These are phyloP conservation scores for Aspergillus costaricaensis DNA, from an alignment of 2,329 filamentous ascomycete species.

Conservation along the genomic window DNA sequence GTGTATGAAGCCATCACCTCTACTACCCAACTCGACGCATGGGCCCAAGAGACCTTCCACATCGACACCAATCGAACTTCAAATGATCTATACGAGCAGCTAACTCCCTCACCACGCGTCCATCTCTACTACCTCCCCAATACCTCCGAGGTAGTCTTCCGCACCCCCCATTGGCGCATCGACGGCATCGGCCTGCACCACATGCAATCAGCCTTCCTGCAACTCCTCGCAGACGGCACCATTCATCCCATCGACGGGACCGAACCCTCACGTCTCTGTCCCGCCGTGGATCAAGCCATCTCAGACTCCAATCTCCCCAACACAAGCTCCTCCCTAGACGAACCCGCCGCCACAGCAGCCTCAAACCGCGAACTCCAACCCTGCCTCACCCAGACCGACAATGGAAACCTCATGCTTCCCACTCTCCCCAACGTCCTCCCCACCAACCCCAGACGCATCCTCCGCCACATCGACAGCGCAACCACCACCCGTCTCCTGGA, in stretches of 20 bases:
- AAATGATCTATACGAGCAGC: neutral
- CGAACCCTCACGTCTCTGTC: neutral
- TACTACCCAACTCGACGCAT: neutral
- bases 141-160: neutral
- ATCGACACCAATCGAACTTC: neutral
- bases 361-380: neutral
- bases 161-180: neutral
- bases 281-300: constrained; percentile 29
- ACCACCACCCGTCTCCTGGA: neutral
- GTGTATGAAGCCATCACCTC: neutral
- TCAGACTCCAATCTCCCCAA: constrained; percentile 57
- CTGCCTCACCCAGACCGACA: neutral
- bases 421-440: neutral
- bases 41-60: neutral
- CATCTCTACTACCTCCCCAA: neutral
- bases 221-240: neutral
- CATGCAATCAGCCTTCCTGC: neutral
- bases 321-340: constrained; percentile 60
- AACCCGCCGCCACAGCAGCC: constrained; percentile 63
- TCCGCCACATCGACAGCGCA: neutral
- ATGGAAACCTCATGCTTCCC: neutral
- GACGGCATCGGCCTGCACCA: neutral
- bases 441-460: neutral
- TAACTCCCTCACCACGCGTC: neutral
- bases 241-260: neutral